Evolutionary conservation across 129 eudicot genomes (phyloP), one percentile per base, ranked within the genome.

Genomic region (Flaveria linearis): DNA sequence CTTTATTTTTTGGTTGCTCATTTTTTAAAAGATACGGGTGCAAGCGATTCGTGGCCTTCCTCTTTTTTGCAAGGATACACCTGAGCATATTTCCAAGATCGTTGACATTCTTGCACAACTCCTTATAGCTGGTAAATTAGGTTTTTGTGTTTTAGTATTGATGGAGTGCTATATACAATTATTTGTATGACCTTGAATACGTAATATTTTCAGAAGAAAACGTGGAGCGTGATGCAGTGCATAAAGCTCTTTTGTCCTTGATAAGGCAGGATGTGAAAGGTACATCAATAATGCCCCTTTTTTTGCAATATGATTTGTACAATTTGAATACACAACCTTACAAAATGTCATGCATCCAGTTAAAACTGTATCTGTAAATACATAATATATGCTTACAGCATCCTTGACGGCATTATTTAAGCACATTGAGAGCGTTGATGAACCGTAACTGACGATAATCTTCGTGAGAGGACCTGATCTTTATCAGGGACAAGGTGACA

Each of bases 41-140:
- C 98, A 93, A 88, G 98, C 98, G 13, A 93, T 93, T 66, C 94
- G 98, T 17, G 97, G 98, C 33, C 98, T 93, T 73, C 97, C 97
- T 26, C 96, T 93, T 64, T 93, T 93, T 71, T 93, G 98, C 80
- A 93, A 93, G 88, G 98, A 93, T 79, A 90, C 95, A 42, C 98
- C 98, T 0, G 98, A 90, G 80, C 91, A 93, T 82, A 90, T 93
- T 52, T 85, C 98, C 14, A 90, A 90, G 81, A 86, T 93, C 78
- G 92, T 93, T 56, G 98, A 93, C 87, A 93, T 93, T 77, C 98
- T 93, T 73, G 98, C 86, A 3, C 98, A 90, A 76, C 95, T 93
- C 50, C 98, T 93, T 57, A 82, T 90, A 49, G 97, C 98, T 82
- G 98, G 96, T 93, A 86, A 76, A 70, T 61, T 68, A 30, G 43